Evolutionary conservation across 1,139 yeast species (phyloP), one percentile per base, ranked within the genome.

Genomic region (Geotrichum reessii): DNA sequence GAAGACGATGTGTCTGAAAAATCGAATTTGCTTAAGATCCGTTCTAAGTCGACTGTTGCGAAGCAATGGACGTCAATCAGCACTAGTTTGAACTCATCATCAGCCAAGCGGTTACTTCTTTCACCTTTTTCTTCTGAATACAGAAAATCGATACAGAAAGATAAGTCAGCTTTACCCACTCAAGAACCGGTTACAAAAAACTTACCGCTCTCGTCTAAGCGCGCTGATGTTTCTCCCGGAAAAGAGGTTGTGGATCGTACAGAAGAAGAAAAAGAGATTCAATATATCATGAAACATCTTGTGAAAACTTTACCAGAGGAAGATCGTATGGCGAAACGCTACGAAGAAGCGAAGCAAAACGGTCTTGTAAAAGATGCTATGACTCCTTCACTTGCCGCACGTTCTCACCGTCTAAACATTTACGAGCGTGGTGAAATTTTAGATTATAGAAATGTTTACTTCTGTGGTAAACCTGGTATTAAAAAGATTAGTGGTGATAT

Each of bases 391-490:
- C 60, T 63, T n/a, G 71, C 70, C 19, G 60, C 68, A 5, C 60
- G 61, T 31, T 44, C 47, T 61, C 50, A 57, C 53, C 52, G 56
- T 46, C 67, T 80, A 27, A 76, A 76, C 57, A 67, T 78, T 22
- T 81, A 81, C 62, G 87, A 83, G 67, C 72, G 79, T 57, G 84
- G 84, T 3, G 87, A 83, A 66, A 66, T 73, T 54, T 65, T 74
- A 71, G 65, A 73, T 72, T 65, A 72, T 78, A 63, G 77, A 69
- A 56, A 72, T 69, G 66, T 79, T 65, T 66, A 65, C 75, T 55
- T 81, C 74, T 67, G 81, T 67, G 72, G 76, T 68, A 60, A 65
- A 9, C 62, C 66, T n/a, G 56, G 70, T 58, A 50, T 48, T 14
- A 56, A 65, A 50, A 67, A 69, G 63, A 62, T 67, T 4, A 65